Evolutionary conservation across 352 stramenopile genomes (phyloP).

Genomic region (Phytophthora pistaciae): DNA sequence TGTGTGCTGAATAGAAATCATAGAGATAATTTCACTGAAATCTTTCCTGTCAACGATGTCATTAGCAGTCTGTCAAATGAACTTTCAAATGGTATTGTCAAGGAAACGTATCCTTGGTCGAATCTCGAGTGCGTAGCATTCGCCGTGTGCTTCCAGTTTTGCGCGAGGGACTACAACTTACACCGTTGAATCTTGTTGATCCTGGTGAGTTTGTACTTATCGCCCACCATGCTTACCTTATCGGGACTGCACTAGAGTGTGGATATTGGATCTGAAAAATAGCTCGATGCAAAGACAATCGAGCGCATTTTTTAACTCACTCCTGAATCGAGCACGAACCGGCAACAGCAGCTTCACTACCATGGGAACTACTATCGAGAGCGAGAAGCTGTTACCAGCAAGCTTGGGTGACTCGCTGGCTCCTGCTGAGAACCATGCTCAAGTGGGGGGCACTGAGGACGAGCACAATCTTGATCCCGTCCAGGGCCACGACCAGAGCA

Average conservation of each 20-base stretch:
- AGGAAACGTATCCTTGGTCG: not conserved
- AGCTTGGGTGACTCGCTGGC: not conserved
- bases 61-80: no score
- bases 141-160: not conserved
- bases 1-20: no score
- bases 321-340: not conserved
- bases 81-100: no score
- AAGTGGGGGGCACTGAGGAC: slow-evolving; percentile 8
- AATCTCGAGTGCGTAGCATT: not conserved
- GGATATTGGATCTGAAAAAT: not conserved
- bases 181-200: slow-evolving; percentile 5
- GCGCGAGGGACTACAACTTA: not conserved
- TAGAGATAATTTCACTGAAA: no score
- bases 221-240: not conserved
- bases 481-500: slow-evolving; percentile 4
- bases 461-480: not conserved
- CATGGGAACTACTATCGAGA: slow-evolving; percentile 2
- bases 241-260: not conserved
- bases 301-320: not conserved
- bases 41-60: no score
- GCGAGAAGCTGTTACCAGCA: not conserved
- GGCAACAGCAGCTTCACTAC: not conserved
- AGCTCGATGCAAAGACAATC: not conserved
- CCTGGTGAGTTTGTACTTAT: slow-evolving; percentile 6
- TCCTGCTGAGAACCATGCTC: not conserved